Evolutionary conservation across 2,329 filamentous ascomycete species (phyloP).

Genomic region (Penicillium occitanis): DNA sequence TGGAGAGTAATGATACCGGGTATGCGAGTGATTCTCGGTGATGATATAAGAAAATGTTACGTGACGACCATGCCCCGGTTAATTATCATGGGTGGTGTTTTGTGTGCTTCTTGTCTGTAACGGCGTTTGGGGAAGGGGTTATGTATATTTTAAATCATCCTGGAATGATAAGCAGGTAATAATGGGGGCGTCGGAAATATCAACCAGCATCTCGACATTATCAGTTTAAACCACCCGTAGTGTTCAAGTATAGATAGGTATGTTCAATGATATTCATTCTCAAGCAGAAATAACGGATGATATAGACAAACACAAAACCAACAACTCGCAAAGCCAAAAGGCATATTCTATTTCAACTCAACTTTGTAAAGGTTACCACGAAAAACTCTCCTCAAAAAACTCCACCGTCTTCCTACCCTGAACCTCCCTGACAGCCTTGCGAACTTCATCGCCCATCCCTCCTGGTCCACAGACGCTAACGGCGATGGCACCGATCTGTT

Average conservation of each 20-base stretch:
- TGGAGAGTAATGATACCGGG: conserved; percentile 41
- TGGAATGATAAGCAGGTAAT: not conserved
- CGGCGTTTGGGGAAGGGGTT: not conserved
- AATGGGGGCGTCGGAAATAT: not conserved
- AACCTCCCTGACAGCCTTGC: conserved; percentile 62
- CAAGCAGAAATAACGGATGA: not conserved
- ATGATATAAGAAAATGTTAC: not conserved
- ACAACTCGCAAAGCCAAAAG: not conserved
- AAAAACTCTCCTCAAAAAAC: conserved; percentile 72
- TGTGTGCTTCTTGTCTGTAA: not conserved
- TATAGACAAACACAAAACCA: not conserved
- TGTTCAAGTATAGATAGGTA: not conserved
- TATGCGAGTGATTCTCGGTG: conserved; percentile 34
- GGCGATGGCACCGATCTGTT: conserved; percentile 77
- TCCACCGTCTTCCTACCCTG: conserved; percentile 61
- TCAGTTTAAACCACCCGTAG: not conserved
- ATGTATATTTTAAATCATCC: not conserved
- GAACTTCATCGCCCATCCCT: conserved; percentile 68
- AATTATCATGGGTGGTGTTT: not conserved
- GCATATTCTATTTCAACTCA: not conserved
- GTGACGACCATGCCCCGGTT: not conserved
- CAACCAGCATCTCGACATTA: not conserved
- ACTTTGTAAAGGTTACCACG: conserved; percentile 29
- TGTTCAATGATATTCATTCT: not conserved
- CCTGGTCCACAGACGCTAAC: conserved; percentile 75